These are phyloP conservation scores for Diacronema lutheri DNA, from an alignment of 78 protist genomes.

Conservation along the genomic window DNA sequence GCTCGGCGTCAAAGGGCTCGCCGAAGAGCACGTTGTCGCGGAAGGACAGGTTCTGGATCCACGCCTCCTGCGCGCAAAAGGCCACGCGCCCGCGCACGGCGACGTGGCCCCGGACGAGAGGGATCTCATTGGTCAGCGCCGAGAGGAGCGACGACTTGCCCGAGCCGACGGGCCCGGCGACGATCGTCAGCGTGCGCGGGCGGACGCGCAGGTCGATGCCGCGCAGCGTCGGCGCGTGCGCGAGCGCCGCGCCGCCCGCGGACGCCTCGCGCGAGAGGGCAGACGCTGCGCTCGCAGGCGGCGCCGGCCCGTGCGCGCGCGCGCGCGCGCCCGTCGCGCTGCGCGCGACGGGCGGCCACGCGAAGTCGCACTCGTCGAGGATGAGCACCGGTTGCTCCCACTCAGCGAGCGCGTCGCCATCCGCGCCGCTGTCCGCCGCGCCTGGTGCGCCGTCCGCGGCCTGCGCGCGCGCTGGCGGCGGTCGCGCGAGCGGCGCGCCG, in stretches of 20 bases:
- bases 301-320: no score
- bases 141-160: slow-evolving; percentile 77
- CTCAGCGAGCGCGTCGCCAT: no score
- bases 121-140: slow-evolving; percentile 76
- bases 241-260: background rate
- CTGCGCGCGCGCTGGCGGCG: no score
- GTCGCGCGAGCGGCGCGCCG: no score
- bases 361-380: no score
- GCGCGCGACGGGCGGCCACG: no score
- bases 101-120: slow-evolving; percentile 44
- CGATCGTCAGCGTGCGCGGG: background rate
- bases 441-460: no score
- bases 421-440: no score
- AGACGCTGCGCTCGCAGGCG: no score
- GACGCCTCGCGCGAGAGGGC: background rate
- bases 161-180: background rate
- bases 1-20: background rate
- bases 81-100: slow-evolving; percentile 62
- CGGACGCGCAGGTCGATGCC: background rate
- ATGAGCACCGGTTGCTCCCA: no score
- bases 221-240: background rate
- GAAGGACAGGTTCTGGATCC: slow-evolving; percentile 90
- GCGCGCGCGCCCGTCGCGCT: no score
- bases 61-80: slow-evolving; percentile 80
- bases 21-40: slow-evolving; percentile 92